Base-by-base conservation (phyloP, 306 rosid species). In the Hippophae tibetana region DNA sequence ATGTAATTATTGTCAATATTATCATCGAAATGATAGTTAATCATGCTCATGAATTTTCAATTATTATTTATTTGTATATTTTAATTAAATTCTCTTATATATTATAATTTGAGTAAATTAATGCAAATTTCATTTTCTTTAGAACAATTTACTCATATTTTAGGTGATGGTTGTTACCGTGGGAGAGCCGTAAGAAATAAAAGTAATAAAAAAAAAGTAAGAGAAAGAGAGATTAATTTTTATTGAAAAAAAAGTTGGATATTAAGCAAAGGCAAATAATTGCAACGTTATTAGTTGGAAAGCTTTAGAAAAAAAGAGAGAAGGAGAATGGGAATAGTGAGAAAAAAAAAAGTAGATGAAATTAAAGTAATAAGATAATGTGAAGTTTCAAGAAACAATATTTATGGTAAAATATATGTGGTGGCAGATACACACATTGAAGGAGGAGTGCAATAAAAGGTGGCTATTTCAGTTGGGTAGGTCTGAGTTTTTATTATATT, bases 381-480 rank as follows among this genome's bases (percentile, higher is more conserved):
- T 70, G 73, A 41, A 61, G 74, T 71, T 74, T 70, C 38, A 71
- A 75, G 65, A 69, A 61, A 61, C 47, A 26, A 57, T 61, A 85
- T 80, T 84, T 69, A 87, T 77, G 86, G 70, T 72, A 54, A 70
- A 66, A 79, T 49, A 73, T 56, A 61, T 76, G 84, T 76, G 84
- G 84, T 71, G 95, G 83, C 87, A 81, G 86, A 82, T 77, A 73
- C 51, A 82, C 94, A 89, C 85, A 76, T 61, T 47, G 63, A 51
- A 50, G 57, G 61, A 71, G 85, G 67, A 79, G 79, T 58, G 85
- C 80, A 82, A 82, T 81, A 63, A 81, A 83, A 78, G 72, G 75
- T 60, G 73, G 67, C 61, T 64, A 72, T 81, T 77, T 74, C 86
- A 72, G 89, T 83, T 85, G 76, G 95, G 90, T 90, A 87, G 97